Conservation (phyloP, 805 yeast genomes). For the Candida pseudofarinosa region DNA sequence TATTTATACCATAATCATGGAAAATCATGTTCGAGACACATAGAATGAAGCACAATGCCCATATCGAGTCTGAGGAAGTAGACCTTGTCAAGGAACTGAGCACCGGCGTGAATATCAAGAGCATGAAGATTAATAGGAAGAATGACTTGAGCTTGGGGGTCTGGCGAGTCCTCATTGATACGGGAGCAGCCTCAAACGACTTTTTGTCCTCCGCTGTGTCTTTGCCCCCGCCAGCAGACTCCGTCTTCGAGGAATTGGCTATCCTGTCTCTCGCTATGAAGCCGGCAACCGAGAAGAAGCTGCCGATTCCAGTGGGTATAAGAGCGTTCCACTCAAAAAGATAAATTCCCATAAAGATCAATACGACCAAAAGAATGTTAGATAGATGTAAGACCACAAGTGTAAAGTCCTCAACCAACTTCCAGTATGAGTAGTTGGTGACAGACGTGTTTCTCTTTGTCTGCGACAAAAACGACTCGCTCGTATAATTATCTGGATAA, state of each 20-base stretch:
- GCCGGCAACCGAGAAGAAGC: conserved; percentile 28
- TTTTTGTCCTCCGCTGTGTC: background rate
- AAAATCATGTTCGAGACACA: conserved; percentile 62
- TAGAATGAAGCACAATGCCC: conserved; percentile 86
- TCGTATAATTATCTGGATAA: conserved; percentile 90
- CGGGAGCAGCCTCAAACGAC: conserved; percentile 4
- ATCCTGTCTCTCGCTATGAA: conserved; percentile 22
- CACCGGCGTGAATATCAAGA: conserved; percentile 83
- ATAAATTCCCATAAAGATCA: conserved; percentile 65
- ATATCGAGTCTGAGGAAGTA: conserved; percentile 89
- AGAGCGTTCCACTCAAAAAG: conserved; percentile 47
- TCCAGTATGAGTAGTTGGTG: conserved; percentile 56
- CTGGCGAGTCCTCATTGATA: background rate
- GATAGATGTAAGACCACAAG: conserved; percentile 64
- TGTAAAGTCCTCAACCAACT: conserved; percentile 67
- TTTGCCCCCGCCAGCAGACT: background rate
- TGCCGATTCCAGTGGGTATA: conserved; percentile 30
- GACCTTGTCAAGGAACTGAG: conserved; percentile 82
- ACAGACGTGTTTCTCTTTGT: conserved; percentile 75
- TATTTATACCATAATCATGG: conserved; percentile 62
- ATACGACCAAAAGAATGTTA: conserved; percentile 56
- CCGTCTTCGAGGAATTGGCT: conserved; percentile 19
- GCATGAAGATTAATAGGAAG: conserved; percentile 59
- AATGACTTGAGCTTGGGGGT: conserved; percentile 53
- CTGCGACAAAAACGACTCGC: conserved; percentile 74